Percentiles rank a stretch among this genome's conserved stretches.
Evolutionary conservation across 2,329 filamentous ascomycete species (phyloP).

Genomic region (Stylonectria norvegica): DNA sequence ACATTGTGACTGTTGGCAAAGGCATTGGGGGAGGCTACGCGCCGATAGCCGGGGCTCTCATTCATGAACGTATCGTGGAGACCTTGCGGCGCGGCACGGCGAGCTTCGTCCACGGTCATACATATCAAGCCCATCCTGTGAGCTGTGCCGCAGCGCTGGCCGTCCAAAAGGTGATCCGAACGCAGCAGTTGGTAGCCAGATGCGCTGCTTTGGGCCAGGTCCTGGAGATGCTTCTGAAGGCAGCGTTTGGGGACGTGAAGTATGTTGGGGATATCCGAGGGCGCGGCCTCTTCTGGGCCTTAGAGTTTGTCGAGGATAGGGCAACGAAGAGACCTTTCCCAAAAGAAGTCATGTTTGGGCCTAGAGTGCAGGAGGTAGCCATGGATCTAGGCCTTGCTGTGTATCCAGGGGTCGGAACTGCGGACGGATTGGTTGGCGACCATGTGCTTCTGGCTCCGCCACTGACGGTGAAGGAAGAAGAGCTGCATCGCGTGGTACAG

Average conservation of each 20-base stretch:
- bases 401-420: conserved; percentile 62
- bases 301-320: conserved; percentile 44
- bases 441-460: conserved; percentile 68
- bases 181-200: conserved; percentile 57
- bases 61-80: conserved; percentile 49
- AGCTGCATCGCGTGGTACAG: conserved; percentile 11
- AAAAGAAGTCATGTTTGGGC: conserved; percentile 22
- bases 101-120: conserved; percentile 53
- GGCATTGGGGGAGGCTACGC: conserved; percentile 62
- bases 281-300: conserved; percentile 48
- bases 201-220: conserved; percentile 51
- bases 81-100: conserved; percentile 36
- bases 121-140: conserved; percentile 58
- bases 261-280: conserved; percentile 61
- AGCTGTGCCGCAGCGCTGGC: conserved; percentile 60
- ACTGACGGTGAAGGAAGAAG: conserved; percentile 53
- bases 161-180: conserved; percentile 56
- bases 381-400: conserved; percentile 40
- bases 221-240: conserved; percentile 42
- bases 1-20: conserved; percentile 66
- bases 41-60: conserved; percentile 58
- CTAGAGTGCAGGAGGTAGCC: conserved; percentile 27
- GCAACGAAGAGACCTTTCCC: conserved; percentile 36
- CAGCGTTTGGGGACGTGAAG: conserved; percentile 40
- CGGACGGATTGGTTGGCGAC: conserved; percentile 59